A percentile compares a stretch with the other conserved stretches of the same genome.
These are phyloP conservation scores for Diaporthe helianthi DNA, from an alignment of 2,329 filamentous ascomycete genomes.

Conservation along the genomic window DNA sequence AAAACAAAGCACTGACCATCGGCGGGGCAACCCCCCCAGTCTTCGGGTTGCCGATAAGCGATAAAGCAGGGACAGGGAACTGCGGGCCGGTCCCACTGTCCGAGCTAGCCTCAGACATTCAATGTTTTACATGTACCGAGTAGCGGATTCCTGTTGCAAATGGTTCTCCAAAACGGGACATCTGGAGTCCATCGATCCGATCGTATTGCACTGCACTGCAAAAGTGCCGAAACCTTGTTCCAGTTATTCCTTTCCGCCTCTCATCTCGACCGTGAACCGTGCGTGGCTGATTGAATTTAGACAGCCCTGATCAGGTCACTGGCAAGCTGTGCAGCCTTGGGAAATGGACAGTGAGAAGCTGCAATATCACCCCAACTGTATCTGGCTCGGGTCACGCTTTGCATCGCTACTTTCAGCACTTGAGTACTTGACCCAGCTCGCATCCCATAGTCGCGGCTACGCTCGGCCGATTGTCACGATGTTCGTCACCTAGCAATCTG, in stretches of 20 bases:
- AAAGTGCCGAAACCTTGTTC: background rate
- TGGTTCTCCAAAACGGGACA: too few relatives aligned
- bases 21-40: conserved; percentile 26
- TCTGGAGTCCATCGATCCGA: background rate
- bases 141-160: too few relatives aligned
- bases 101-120: background rate
- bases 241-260: background rate
- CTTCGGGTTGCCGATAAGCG: conserved; percentile 1
- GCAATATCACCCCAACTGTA: background rate
- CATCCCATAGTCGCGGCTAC: conserved; percentile 5
- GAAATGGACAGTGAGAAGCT: background rate
- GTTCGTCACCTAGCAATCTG: conserved; percentile 6
- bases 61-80: background rate
- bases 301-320: background rate
- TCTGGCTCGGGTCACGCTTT: conserved; percentile 4
- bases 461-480: conserved; percentile 15
- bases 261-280: too few relatives aligned
- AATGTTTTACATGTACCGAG: too few relatives aligned
- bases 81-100: background rate
- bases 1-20: conserved; percentile 29
- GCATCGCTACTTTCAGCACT: background rate
- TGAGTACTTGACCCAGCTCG: background rate
- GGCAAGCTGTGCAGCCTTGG: background rate
- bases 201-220: background rate
- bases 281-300: too few relatives aligned